These are phyloP conservation scores for Alternaria panax DNA, from an alignment of 2,329 filamentous ascomycete genomes.

Conservation along the genomic window DNA sequence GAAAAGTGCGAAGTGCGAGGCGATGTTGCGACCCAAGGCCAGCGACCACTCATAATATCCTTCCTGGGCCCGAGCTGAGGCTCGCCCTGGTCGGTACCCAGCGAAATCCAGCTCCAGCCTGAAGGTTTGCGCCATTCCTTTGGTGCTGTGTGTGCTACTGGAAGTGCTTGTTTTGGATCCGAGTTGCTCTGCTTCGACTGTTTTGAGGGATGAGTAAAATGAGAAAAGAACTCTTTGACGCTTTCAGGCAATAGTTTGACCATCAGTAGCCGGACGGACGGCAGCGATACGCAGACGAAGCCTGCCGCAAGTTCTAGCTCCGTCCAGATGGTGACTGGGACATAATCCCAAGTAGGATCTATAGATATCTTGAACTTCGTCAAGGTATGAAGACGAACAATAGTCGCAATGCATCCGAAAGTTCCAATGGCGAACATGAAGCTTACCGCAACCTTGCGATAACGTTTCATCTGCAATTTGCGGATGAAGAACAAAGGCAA, in stretches of 20 bases:
- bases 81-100: not conserved
- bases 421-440: slow-evolving; percentile 39
- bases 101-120: slow-evolving; percentile 15
- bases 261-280: slow-evolving; percentile 32
- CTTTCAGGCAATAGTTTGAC: slow-evolving; percentile 17
- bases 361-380: slow-evolving; percentile 31
- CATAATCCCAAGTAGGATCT: slow-evolving; percentile 41
- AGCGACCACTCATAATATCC: slow-evolving; percentile 16
- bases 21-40: slow-evolving; percentile 9
- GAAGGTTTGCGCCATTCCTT: slow-evolving; percentile 18
- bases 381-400: slow-evolving; percentile 34
- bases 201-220: slow-evolving; percentile 16
- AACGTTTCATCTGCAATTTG: slow-evolving; percentile 32
- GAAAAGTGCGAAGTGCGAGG: slow-evolving; percentile 3
- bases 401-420: slow-evolving; percentile 38
- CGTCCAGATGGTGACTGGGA: slow-evolving; percentile 34
- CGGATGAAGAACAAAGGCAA: slow-evolving; percentile 33
- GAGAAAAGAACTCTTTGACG: slow-evolving; percentile 18
- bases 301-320: slow-evolving; percentile 34
- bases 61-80: slow-evolving; percentile 2
- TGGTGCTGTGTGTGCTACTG: not conserved
- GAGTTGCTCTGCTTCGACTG: not conserved
- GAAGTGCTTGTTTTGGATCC: not conserved
- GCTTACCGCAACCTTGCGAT: slow-evolving; percentile 31
- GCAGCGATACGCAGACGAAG: slow-evolving; percentile 34